Evolutionary conservation across 192 early-diverging fungal species (phyloP), one percentile per base, ranked within the genome.

Genomic region (Diversispora epigaea): DNA sequence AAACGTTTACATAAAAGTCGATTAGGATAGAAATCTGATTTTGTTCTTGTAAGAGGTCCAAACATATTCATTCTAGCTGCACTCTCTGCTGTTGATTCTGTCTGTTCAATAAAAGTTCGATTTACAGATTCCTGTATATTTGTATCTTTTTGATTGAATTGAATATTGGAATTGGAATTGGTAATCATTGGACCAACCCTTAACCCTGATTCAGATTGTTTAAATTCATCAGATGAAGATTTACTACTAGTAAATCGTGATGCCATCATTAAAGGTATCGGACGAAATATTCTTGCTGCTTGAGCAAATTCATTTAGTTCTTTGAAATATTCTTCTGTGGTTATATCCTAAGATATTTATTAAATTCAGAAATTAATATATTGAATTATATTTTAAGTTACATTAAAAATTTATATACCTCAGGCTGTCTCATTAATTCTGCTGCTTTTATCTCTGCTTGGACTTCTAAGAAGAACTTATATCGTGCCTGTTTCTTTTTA

Each of bases 1-100:
- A 95, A 93, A 10, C 92, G 83, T 66, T 93, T 93, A 79, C 92
- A 95, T 0, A 93, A 77, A 17, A 93, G 86, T 44, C 85, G 85
- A 17, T 76, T 79, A 6, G 93, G 93, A 63, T 87, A 87, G 77
- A 92, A 94, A 19, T 84, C 82, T 25, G 68, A 71, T 14, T 44
- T 74, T 0, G 82, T 80, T 4, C 93, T 84, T 5, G 91, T 93
- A 11, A 87, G 66, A 1, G 79, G 67, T 32, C 93, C 91, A 85
- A 92, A 93, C 86, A 90, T 89, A 0, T 86, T 85, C 85, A 86
- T 84, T 9, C 81, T 78, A 3, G 88, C 88, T 19, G 85, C 85
- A 39, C 83, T 77, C 54, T 82, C 83, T 49, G 85, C 83, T 11
- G 85, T 71, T 66, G 79, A 80, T 15, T 39, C 19, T 69, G 17